Conservation (phyloP, 345 rosid genomes). For the Arabis hirsuta region DNA sequence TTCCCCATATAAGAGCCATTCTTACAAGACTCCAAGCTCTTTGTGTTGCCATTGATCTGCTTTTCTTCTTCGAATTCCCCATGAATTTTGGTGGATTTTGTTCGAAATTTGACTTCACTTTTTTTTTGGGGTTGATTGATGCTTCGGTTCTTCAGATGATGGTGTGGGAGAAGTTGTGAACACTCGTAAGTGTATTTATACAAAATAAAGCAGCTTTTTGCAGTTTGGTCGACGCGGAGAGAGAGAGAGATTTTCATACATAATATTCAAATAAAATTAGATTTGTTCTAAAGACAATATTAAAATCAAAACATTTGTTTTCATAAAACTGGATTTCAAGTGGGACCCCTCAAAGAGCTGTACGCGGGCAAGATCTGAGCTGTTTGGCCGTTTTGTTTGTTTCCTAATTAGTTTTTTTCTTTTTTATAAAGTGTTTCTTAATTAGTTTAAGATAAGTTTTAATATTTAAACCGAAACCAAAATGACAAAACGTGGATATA, state of each 20-base stretch:
- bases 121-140: background rate
- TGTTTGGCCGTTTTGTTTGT: constrained; percentile 41
- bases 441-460: background rate
- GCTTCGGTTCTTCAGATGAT: constrained; percentile 29
- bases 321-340: constrained; percentile 11
- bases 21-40: constrained; percentile 68
- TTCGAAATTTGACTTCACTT: constrained; percentile 12
- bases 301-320: constrained; percentile 1
- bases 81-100: constrained; percentile 10
- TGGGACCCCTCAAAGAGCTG: constrained; percentile 36
- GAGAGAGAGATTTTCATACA: constrained; percentile 19
- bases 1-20: constrained; percentile 64
- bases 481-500: too few relatives aligned
- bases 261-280: constrained; percentile 1
- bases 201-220: constrained; percentile 19
- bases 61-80: constrained; percentile 49
- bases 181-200: constrained; percentile 9
- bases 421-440: too few relatives aligned
- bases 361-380: constrained; percentile 45
- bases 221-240: constrained; percentile 36
- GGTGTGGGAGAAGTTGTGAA: constrained; percentile 30
- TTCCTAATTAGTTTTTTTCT: background rate
- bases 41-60: constrained; percentile 22
- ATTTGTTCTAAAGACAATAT: background rate
- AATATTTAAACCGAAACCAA: too few relatives aligned